These are phyloP conservation scores for Achaetomiella virescens DNA, from an alignment of 495 filamentous ascomycete species.

Conservation along the genomic window DNA sequence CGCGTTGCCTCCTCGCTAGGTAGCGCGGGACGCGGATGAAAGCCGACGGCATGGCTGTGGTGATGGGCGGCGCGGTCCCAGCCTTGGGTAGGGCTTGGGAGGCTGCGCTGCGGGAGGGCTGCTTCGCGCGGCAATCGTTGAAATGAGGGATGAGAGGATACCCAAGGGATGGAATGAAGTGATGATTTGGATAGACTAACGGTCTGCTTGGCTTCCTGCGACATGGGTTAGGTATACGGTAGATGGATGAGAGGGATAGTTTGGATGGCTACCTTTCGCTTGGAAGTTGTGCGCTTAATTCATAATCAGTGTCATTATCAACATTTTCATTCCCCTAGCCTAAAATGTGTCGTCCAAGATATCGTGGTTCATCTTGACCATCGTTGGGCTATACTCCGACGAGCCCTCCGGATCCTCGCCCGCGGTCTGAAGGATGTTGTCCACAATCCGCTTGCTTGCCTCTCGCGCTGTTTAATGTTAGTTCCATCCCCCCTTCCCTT, in stretches of 20 bases:
- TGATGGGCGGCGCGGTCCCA: neutral
- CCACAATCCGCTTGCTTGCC: slow-evolving; percentile 86
- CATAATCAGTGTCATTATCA: neutral
- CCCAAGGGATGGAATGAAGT: neutral
- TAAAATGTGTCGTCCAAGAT: slow-evolving; percentile 70
- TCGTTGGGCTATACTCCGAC: slow-evolving; percentile 63
- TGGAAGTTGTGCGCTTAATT: neutral
- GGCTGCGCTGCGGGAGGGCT: neutral
- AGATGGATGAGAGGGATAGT: neutral
- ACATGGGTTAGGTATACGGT: neutral
- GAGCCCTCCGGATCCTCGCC: slow-evolving; percentile 56
- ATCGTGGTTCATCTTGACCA: slow-evolving; percentile 60
- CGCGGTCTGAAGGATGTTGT: slow-evolving; percentile 81
- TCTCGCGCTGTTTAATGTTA: slow-evolving; percentile 59
- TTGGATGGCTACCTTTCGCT: neutral
- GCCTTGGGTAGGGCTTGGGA: neutral
- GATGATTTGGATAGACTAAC: neutral
- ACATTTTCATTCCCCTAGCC: neutral
- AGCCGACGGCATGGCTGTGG: neutral
- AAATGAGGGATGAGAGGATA: neutral
- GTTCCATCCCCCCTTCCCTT: neutral
- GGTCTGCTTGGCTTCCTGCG: too few species aligned
- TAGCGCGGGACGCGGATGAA: neutral
- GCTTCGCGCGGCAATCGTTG: neutral
- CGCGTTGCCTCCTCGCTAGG: too few species aligned